Conservation (phyloP, 495 filamentous ascomycete species). For the Talaromyces stipitatus region DNA sequence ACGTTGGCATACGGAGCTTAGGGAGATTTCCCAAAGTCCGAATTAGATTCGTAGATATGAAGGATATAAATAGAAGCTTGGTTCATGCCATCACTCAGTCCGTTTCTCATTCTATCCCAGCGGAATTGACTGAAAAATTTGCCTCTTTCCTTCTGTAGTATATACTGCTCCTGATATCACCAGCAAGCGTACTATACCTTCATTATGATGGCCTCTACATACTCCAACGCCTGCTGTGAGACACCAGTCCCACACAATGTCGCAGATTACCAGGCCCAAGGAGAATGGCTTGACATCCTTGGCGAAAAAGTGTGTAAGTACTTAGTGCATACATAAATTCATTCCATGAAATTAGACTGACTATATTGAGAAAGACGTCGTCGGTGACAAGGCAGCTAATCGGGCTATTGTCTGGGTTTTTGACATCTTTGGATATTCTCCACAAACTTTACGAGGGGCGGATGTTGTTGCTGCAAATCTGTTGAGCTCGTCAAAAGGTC, state of each 20-base stretch:
- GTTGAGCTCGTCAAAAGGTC: slow-evolving; percentile 2
- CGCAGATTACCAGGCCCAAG: slow-evolving; percentile 16
- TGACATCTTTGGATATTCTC: slow-evolving; percentile 21
- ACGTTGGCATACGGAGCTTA: background rate
- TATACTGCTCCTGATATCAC: no score
- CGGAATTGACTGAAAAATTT: background rate
- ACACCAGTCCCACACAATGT: background rate
- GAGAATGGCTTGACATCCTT: slow-evolving; percentile 15
- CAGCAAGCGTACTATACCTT: background rate
- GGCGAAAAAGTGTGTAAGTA: slow-evolving; percentile 23
- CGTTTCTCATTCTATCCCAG: background rate
- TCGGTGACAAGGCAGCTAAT: slow-evolving; percentile 15
- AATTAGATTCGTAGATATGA: background rate
- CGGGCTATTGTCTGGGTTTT: slow-evolving; percentile 21
- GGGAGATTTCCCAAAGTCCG: background rate
- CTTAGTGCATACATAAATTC: background rate
- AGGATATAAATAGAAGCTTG: background rate
- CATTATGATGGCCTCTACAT: background rate
- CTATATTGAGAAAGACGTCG: slow-evolving; percentile 12
- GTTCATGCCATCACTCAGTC: background rate
- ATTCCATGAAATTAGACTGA: background rate
- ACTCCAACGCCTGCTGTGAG: slow-evolving; percentile 9
- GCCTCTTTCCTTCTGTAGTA: background rate
- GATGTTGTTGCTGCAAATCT: slow-evolving; percentile 9
- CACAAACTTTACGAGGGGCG: slow-evolving; percentile 22